phyloP scores from a whole-genome alignment of 2,329 filamentous ascomycete species.

The Aureobasidium uvarum region DNA sequence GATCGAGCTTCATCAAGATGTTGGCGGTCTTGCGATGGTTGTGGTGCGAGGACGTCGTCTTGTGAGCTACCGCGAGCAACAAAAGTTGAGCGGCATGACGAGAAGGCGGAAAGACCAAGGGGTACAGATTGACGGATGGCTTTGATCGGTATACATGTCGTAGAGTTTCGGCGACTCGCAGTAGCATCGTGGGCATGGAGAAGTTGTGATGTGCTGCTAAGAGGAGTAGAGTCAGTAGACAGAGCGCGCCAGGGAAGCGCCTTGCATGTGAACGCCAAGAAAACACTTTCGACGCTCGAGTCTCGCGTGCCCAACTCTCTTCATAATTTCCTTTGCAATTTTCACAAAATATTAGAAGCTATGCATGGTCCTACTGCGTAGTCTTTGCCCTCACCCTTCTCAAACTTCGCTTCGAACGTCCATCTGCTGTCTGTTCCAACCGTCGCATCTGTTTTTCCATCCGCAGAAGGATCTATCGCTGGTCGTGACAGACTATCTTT shows the following conservation, averaged over 20 bases:
- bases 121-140: neutral
- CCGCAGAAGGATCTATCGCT: slow-evolving; percentile 37
- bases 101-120: neutral
- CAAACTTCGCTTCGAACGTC: slow-evolving; percentile 48
- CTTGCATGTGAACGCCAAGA: neutral
- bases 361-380: neutral
- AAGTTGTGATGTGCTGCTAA: neutral
- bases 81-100: neutral
- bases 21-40: neutral
- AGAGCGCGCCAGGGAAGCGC: neutral
- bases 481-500: slow-evolving; percentile 48
- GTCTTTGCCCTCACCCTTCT: slow-evolving; percentile 41
- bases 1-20: neutral
- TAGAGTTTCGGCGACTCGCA: neutral
- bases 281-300: neutral
- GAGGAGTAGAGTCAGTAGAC: too few relatives aligned
- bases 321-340: neutral
- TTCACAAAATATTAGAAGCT: slow-evolving; percentile 35
- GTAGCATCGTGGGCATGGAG: neutral
- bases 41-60: neutral
- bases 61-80: neutral
- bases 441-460: slow-evolving; percentile 44
- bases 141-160: neutral
- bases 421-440: slow-evolving; percentile 49
- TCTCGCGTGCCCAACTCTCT: too few relatives aligned